Conservation (phyloP, 2,329 filamentous ascomycete species). For the Colletotrichum sublineola region DNA sequence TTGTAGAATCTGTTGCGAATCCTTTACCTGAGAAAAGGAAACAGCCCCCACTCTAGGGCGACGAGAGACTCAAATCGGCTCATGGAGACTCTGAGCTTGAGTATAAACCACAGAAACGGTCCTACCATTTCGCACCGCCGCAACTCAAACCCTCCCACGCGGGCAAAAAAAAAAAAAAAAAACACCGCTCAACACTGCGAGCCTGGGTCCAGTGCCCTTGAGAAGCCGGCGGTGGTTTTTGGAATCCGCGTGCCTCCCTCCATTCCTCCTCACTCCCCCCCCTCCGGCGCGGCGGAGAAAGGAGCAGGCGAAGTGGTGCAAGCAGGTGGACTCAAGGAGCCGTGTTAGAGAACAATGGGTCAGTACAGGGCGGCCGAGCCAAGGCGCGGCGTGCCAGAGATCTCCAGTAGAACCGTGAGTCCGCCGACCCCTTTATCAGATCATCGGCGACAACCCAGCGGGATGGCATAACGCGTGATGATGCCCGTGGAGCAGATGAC, state of each 20-base stretch:
- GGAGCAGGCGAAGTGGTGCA: neutral
- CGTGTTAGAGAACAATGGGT: conserved; percentile 20
- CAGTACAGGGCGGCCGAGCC: neutral
- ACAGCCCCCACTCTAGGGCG: neutral
- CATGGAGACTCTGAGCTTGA: neutral
- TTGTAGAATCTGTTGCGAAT: neutral
- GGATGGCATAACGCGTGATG: neutral
- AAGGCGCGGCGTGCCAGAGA: neutral
- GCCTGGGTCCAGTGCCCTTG: too few relatives aligned
- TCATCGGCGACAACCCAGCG: neutral
- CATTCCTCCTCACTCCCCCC: too few relatives aligned
- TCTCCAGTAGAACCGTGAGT: neutral
- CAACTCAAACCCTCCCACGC: neutral
- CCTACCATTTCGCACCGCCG: neutral
- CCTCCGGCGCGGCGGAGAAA: conserved; percentile 1
- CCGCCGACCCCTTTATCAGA: neutral
- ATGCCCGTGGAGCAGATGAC: conserved; percentile 1
- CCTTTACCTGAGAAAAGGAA: neutral
- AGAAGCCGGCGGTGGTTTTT: too few relatives aligned
- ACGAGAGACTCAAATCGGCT: neutral
- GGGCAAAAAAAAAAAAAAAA: too few relatives aligned
- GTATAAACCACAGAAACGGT: too few relatives aligned
- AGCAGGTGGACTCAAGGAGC: neutral
- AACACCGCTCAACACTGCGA: too few relatives aligned
- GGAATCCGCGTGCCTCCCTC: too few relatives aligned